Evolutionary conservation across 2,329 filamentous ascomycete genomes (phyloP).

Genomic region (Diaporthe amygdali): DNA sequence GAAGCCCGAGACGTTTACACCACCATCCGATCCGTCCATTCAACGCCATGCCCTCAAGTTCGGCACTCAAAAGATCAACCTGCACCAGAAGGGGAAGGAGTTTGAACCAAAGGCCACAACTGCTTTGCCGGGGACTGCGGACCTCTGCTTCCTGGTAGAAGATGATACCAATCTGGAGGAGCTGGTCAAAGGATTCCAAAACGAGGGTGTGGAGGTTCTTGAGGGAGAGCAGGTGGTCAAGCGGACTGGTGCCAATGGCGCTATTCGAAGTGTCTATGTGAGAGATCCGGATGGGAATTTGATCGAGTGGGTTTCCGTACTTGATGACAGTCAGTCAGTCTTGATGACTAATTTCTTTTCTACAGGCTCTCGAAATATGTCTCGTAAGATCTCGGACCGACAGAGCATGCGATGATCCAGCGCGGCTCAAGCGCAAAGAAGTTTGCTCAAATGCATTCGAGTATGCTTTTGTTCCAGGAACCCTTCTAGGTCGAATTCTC

Average conservation of each 20-base stretch:
- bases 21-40: conserved; percentile 40
- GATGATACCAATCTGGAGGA: conserved; percentile 48
- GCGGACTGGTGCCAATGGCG: conserved; percentile 60
- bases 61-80: conserved; percentile 65
- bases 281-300: conserved; percentile 67
- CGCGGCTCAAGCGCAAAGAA: neutral
- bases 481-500: no score
- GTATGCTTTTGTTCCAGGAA: no score
- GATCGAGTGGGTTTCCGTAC: conserved; percentile 57
- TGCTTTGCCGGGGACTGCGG: conserved; percentile 61
- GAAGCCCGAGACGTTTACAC: conserved; percentile 56
- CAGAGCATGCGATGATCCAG: neutral
- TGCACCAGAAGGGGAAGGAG: conserved; percentile 62
- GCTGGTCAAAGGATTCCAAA: conserved; percentile 47
- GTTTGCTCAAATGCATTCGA: neutral
- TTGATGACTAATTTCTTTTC: neutral
- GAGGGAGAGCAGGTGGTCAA: conserved; percentile 57
- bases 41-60: conserved; percentile 60
- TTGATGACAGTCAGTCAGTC: neutral
- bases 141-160: conserved; percentile 64
- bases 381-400: neutral
- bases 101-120: conserved; percentile 63
- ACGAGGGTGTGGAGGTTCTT: conserved; percentile 51
- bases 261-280: conserved; percentile 62
- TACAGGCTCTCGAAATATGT: neutral